Evolutionary conservation across 177 flowering plant species (phyloP).

Genomic region (Vitis hybrid): DNA sequence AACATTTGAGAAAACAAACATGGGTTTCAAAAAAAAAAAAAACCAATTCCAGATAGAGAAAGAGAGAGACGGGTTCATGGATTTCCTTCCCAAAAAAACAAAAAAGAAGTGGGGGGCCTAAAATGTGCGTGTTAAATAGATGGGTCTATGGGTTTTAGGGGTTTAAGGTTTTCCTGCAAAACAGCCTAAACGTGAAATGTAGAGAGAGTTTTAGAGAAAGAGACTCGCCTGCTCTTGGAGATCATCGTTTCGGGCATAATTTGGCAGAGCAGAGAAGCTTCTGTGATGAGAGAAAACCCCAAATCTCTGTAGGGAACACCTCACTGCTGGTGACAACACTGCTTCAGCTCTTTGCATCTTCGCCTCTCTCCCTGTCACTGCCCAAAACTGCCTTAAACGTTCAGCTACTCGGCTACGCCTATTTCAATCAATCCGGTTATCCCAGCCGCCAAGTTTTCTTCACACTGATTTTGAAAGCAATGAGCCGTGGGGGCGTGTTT

Average conservation of each 20-base stretch:
- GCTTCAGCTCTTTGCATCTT: constrained; percentile 47
- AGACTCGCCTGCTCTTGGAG: constrained; percentile 44
- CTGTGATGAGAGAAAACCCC: constrained; percentile 28
- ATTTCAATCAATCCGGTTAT: not conserved
- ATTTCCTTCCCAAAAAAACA: not conserved
- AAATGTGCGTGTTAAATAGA: not conserved
- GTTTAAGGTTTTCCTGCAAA: not conserved
- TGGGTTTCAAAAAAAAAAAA: not conserved
- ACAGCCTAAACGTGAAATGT: too few species aligned
- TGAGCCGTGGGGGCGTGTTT: too few species aligned
- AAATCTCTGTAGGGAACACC: constrained; percentile 27
- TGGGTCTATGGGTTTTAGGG: not conserved
- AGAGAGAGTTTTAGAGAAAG: not conserved
- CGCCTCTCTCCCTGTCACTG: constrained; percentile 2
- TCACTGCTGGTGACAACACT: constrained; percentile 14
- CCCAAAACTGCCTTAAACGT: not conserved
- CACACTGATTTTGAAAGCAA: too few species aligned
- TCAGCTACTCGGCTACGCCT: not conserved
- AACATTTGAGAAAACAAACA: too few species aligned
- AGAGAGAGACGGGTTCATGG: not conserved
- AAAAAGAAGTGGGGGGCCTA: not conserved
- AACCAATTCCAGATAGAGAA: not conserved
- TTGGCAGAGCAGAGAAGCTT: constrained; percentile 49
- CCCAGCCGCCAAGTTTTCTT: too few species aligned
- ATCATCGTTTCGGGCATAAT: constrained; percentile 34